Base-by-base conservation (phyloP, 371 early-diverging fungal species). In the Rhizopus microsporus region DNA sequence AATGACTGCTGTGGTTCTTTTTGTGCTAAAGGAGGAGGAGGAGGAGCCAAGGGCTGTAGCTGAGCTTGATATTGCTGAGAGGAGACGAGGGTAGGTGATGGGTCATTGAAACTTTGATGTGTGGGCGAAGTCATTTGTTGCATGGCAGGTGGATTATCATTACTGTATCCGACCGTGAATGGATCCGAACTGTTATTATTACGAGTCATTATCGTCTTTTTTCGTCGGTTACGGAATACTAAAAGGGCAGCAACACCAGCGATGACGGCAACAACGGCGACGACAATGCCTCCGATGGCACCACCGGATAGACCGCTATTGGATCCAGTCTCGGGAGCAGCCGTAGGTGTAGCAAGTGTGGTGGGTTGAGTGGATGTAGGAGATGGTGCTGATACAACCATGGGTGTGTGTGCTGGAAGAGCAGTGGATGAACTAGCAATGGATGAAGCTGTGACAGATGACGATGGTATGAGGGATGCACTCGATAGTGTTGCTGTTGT, bases 141-240 rank as follows among this genome's bases (percentile, higher is more conserved):
- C 35, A 59, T 59, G 15, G 48, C 40, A 17, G 47, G 38, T 33
- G 54, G 40, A n/a, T 48, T 62, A 31, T 69, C 71, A 48, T 69
- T 77, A 17, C 78, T 75, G 45, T 72, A 78, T 3, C 78, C 78
- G 73, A 75, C 72, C n/a, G 69, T 78, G 33, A 78, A 78, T 7
- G 78, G 78, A 61, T 78, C 78, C 16, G 68, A 68, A n/a, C 56
- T 17, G 3, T 44, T 44, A 48, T 57, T 59, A 7, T 38, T 43
- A 10, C 51, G 55, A 5, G 39, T 15, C 7, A 43, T 56, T 9
- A 42, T 53, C 50, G 54, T 62, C 7, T 52, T 51, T 34, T 68
- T 67, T 56, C 65, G 67, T n/a, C 71, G 69, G 9, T 65, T 65
- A 44, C 67, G 65, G 56, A 73, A 63, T 15, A 71, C 42, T 49